Percentiles rank a stretch among this genome's conserved stretches.
Conservation (phyloP, 495 filamentous ascomycete genomes). For the Neurospora sp. region DNA sequence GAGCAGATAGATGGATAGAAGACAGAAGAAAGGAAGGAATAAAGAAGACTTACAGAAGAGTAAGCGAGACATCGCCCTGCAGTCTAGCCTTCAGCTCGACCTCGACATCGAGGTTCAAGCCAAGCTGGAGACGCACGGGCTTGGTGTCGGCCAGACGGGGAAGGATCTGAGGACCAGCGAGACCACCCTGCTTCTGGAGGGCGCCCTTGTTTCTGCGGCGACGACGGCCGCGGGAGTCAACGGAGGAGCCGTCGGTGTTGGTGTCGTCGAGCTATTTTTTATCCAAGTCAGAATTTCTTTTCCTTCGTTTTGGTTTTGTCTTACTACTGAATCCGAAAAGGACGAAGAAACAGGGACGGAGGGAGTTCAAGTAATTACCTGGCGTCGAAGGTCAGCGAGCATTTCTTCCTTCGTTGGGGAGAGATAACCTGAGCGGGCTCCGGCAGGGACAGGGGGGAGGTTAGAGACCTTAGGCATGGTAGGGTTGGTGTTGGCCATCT, state of each 20-base stretch:
- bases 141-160: constrained; percentile 22
- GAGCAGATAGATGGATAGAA: not conserved
- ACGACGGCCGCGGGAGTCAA: constrained; percentile 17
- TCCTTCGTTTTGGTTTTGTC: not conserved
- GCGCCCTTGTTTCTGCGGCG: constrained; percentile 16
- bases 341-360: not conserved
- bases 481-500: constrained; percentile 17
- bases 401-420: constrained; percentile 13
- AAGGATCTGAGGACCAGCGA: constrained; percentile 4
- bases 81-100: constrained; percentile 26
- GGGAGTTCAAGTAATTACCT: constrained; percentile 11
- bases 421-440: not conserved
- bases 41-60: constrained; percentile 22
- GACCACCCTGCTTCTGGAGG: constrained; percentile 6
- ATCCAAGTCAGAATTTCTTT: not conserved
- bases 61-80: constrained; percentile 26
- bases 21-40: not conserved
- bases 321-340: not conserved
- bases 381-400: constrained; percentile 16
- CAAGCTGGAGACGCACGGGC: constrained; percentile 24
- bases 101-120: constrained; percentile 27
- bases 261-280: constrained; percentile 18
- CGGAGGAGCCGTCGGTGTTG: constrained; percentile 17
- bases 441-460: constrained; percentile 7
- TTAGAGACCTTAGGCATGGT: constrained; percentile 21